Evolutionary conservation across 2,329 filamentous ascomycete species (phyloP).

Genomic region (Neonectria magnoliae): DNA sequence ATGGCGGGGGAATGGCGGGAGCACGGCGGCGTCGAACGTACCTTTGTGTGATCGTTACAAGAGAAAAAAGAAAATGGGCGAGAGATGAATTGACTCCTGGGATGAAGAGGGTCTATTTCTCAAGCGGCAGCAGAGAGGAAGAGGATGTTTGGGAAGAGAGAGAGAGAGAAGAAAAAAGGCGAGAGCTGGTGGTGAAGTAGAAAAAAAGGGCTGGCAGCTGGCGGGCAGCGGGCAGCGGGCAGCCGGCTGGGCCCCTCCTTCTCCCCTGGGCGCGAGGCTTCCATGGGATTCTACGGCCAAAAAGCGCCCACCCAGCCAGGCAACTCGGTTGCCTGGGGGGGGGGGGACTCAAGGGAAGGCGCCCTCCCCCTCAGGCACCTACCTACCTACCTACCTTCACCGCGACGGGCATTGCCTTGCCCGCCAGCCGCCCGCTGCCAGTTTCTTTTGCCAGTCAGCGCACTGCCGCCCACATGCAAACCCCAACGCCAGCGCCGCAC

Average conservation of each 20-base stretch:
- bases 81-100: conserved; percentile 39
- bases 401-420: background rate
- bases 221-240: conserved; percentile 15
- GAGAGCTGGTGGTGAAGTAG: conserved; percentile 43
- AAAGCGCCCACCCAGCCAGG: conserved; percentile 33
- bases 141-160: conserved; percentile 30
- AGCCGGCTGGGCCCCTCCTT: conserved; percentile 39
- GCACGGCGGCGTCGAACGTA: conserved; percentile 29
- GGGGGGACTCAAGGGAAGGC: background rate
- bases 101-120: conserved; percentile 36
- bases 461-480: conserved; percentile 15
- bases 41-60: conserved; percentile 40
- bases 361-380: background rate
- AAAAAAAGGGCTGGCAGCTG: conserved; percentile 49
- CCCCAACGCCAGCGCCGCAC: conserved; percentile 13
- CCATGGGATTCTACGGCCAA: conserved; percentile 58
- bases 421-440: conserved; percentile 3
- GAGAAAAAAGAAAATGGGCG: conserved; percentile 36
- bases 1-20: conserved; percentile 6
- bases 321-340: conserved; percentile 13
- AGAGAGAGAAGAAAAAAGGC: conserved; percentile 37
- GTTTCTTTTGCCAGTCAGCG: background rate
- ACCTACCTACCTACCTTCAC: background rate
- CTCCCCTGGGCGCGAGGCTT: conserved; percentile 50
- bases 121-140: conserved; percentile 35